Base-by-base conservation (phyloP, 2,329 filamentous ascomycete species). In the Diaporthe nobilis region DNA sequence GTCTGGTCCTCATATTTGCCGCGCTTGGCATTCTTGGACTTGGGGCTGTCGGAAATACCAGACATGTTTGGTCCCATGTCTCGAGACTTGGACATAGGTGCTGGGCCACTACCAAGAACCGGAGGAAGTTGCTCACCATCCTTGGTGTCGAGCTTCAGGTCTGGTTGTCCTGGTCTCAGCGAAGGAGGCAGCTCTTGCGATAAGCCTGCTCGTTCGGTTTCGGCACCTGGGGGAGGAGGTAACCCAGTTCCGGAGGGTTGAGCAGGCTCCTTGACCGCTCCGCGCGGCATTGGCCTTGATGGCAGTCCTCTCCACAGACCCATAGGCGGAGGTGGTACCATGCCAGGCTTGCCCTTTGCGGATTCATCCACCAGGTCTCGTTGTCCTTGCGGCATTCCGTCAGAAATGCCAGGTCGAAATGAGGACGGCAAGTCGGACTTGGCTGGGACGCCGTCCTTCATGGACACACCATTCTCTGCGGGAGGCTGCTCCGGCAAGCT, bases 401-500 rank as follows among this genome's bases (percentile, higher is more conserved):
- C 34, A 31, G 44, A 9, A 4, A 25, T 3, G 8, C 71, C 44
- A 63, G 71, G 47, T 15, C 71, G 58, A 44, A 72, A 39, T 44
- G 47, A 61, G 2, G 44, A 8, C 31, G 47, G 57, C 15, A 63
- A 10, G 13, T 63, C 34, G 3, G 71, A 53, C 8, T 22, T 37
- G 20, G 2, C 28, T 10, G 44, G 5, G 44, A 10, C 31, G 12
- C n/a, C 34, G 34, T 42, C 60, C 12, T 58, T 39, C 10, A 70
- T 70, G 25, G 49, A 31, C 5, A 13, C 49, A 4, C 28, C 34
- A 42, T 22, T 22, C n/a, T 5, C 47, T 20, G 49, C n/a, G 2
- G 58, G 12, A 63, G n/a, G n/a, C 17, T 72, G 71, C 57, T 73
- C 47, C 8, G 71, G 58, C 71, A 73, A 39, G 25, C n/a, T 22